Evolutionary conservation across 2,329 filamentous ascomycete species (phyloP).

Genomic region (Sclerotinia borealis): DNA sequence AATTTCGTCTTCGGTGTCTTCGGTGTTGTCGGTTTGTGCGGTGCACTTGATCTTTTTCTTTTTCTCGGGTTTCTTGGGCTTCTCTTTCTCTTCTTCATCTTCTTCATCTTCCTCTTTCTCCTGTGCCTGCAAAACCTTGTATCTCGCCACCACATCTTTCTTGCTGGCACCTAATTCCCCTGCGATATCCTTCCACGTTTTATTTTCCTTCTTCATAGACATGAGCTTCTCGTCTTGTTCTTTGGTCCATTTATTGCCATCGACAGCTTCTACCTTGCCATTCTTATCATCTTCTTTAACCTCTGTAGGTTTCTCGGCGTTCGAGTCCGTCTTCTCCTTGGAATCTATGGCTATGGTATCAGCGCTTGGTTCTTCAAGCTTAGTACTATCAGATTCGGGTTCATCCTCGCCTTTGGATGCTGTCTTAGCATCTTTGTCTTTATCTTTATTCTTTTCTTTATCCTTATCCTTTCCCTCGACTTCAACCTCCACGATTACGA

Average conservation of each 20-base stretch:
- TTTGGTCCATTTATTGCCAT: slow-evolving; percentile 20
- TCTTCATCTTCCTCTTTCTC: slow-evolving; percentile 5
- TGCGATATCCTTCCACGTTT: slow-evolving; percentile 25
- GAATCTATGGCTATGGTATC: slow-evolving; percentile 8
- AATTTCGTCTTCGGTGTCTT: not conserved
- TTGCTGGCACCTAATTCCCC: slow-evolving; percentile 13
- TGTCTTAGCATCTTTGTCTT: not conserved
- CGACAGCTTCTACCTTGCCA: not conserved
- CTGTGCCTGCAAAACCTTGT: slow-evolving; percentile 15
- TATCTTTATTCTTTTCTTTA: not conserved
- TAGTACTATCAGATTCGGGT: not conserved
- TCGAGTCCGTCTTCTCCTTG: not conserved
- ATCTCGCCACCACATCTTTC: slow-evolving; percentile 16
- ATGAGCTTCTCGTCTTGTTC: slow-evolving; percentile 26
- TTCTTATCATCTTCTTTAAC: slow-evolving; percentile 2
- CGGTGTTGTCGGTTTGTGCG: not conserved
- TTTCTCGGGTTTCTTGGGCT: not conserved
- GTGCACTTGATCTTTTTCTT: not conserved
- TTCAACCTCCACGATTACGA: not conserved
- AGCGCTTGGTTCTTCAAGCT: not conserved
- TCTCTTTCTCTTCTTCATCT: not conserved
- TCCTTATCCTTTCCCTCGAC: not conserved
- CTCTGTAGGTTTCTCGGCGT: not conserved
- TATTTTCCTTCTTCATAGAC: slow-evolving; percentile 25
- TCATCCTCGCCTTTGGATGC: slow-evolving; percentile 1